Conservation (phyloP, 352 stramenopile genomes). For the Globisporangium camurandrum region DNA sequence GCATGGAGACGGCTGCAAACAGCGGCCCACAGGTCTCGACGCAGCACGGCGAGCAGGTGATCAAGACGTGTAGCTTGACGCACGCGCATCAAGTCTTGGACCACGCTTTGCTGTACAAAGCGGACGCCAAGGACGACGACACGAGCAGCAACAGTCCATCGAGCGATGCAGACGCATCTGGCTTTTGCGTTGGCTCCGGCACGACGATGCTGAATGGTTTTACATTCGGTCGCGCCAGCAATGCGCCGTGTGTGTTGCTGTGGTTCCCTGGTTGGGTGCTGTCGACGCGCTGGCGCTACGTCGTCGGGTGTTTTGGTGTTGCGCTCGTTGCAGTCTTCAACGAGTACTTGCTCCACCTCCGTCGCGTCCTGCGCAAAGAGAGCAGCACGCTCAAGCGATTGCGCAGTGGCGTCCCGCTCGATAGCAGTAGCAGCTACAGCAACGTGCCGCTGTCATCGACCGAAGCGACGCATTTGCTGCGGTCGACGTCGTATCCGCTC, state of each 20-base stretch:
- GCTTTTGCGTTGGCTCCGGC: slow-evolving; percentile 49
- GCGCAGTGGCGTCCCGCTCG: slow-evolving; percentile 1
- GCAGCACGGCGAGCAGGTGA: slow-evolving; percentile 43
- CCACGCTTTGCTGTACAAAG: slow-evolving; percentile 38
- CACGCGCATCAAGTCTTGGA: slow-evolving; percentile 58
- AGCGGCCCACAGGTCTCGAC: slow-evolving; percentile 44
- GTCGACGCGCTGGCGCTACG: slow-evolving; percentile 41
- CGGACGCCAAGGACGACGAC: slow-evolving; percentile 9
- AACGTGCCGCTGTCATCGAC: slow-evolving; percentile 5
- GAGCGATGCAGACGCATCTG: neutral
- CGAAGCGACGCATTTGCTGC: slow-evolving; percentile 35
- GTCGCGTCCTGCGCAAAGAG: slow-evolving; percentile 54
- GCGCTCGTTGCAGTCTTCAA: slow-evolving; percentile 58
- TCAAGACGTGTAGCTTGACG: slow-evolving; percentile 65
- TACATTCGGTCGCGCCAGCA: slow-evolving; percentile 23
- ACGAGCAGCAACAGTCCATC: neutral
- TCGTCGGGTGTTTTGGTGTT: slow-evolving; percentile 43
- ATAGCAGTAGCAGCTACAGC: slow-evolving; percentile 6
- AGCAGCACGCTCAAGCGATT: slow-evolving; percentile 38
- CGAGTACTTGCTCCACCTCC: slow-evolving; percentile 65
- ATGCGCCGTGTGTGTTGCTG: slow-evolving; percentile 44
- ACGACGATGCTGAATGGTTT: slow-evolving; percentile 79
- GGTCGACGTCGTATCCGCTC: slow-evolving; percentile 24
- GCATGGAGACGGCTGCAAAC: slow-evolving; percentile 49
- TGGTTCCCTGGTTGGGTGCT: slow-evolving; percentile 75